These are phyloP conservation scores for Purshia tridentata DNA, from an alignment of 306 rosid genomes.

Conservation along the genomic window DNA sequence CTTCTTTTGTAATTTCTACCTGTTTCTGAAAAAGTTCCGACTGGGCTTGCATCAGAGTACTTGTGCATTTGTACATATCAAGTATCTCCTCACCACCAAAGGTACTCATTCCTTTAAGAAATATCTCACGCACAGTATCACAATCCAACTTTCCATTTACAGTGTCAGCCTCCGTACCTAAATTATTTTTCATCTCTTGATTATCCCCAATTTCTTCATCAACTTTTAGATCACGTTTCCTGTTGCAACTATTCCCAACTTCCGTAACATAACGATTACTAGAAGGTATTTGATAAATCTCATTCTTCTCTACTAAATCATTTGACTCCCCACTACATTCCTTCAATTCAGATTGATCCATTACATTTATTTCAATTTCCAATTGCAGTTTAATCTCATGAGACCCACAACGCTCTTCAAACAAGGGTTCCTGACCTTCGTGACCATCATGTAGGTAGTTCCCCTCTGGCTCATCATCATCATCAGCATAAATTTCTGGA, in stretches of 20 bases:
- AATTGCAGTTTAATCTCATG: constrained; percentile 63
- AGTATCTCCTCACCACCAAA: constrained; percentile 39
- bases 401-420: constrained; percentile 41
- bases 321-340: constrained; percentile 88
- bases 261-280: no score
- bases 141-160: constrained; percentile 42
- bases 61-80: constrained; percentile 48
- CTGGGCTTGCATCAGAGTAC: constrained; percentile 45
- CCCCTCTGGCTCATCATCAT: constrained; percentile 31
- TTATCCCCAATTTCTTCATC: constrained; percentile 40
- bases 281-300: no score
- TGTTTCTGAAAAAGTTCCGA: constrained; percentile 75
- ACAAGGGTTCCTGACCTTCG: constrained; percentile 22
- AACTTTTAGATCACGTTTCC: constrained; percentile 30
- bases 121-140: constrained; percentile 56
- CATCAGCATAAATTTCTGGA: constrained; percentile 62
- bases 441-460: constrained; percentile 26
- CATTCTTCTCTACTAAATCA: constrained; percentile 38
- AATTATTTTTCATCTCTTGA: constrained; percentile 31
- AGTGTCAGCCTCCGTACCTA: constrained; percentile 33
- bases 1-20: constrained; percentile 57
- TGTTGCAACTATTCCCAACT: constrained; percentile 55
- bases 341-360: constrained; percentile 38
- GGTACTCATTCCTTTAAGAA: constrained; percentile 49
- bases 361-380: constrained; percentile 78